phyloP scores from a whole-genome alignment of 495 filamentous ascomycete species.

The Hypoxylon trugodes region DNA sequence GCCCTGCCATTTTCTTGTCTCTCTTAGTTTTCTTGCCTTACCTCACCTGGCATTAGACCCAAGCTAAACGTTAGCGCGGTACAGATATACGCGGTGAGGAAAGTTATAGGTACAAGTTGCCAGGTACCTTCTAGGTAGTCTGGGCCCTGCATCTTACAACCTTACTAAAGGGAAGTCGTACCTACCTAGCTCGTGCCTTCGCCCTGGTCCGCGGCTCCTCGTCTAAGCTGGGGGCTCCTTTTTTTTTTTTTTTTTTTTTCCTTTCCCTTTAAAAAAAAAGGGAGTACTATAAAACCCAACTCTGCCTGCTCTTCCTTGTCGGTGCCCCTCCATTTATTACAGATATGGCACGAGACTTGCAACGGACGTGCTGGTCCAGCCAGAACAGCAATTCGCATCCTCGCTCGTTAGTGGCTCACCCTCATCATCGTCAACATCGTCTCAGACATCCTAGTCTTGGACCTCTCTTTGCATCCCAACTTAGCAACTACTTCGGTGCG shows the following conservation, averaged over 20 bases:
- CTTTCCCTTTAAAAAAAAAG: slow-evolving; percentile 24
- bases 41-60: slow-evolving; percentile 32
- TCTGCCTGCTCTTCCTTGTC: slow-evolving; percentile 46
- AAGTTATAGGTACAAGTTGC: slow-evolving; percentile 3
- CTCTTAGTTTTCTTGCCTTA: no score
- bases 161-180: slow-evolving; percentile 36
- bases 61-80: slow-evolving; percentile 22
- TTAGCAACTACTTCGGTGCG: slow-evolving; percentile 9
- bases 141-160: slow-evolving; percentile 42
- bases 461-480: slow-evolving; percentile 9
- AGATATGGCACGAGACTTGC: slow-evolving; percentile 56
- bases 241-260: slow-evolving; percentile 41
- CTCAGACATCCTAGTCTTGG: slow-evolving; percentile 4
- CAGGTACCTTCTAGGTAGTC: slow-evolving; percentile 35
- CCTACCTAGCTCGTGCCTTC: slow-evolving; percentile 35
- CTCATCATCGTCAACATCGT: slow-evolving; percentile 35
- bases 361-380: slow-evolving; percentile 50
- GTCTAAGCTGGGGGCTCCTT: slow-evolving; percentile 38
- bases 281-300: slow-evolving; percentile 57
- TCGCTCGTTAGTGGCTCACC: slow-evolving; percentile 37
- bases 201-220: slow-evolving; percentile 41
- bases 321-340: slow-evolving; percentile 50
- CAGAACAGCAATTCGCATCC: slow-evolving; percentile 44
- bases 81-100: slow-evolving; percentile 17
- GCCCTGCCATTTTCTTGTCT: slow-evolving; percentile 31